phyloP scores from a whole-genome alignment of 2,329 filamentous ascomycete genomes.

The Exophiala bonariae region DNA sequence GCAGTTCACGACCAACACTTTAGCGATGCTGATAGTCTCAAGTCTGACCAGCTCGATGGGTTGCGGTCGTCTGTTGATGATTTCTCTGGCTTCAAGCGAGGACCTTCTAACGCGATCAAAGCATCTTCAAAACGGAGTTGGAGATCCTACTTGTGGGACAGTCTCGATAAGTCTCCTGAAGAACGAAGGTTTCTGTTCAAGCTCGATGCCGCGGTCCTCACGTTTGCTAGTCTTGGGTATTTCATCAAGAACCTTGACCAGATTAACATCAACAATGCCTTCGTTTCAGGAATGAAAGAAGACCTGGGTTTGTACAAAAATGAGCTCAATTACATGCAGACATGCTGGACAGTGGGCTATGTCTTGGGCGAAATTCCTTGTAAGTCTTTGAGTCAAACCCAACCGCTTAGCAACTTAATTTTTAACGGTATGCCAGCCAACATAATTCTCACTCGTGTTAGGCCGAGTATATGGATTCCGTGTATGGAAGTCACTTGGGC shows the following conservation, averaged over 20 bases:
- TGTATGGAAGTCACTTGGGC: constrained; percentile 51
- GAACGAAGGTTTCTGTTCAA: constrained; percentile 56
- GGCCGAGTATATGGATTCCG: constrained; percentile 15
- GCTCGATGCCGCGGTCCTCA: constrained; percentile 57
- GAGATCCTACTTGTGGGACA: constrained; percentile 55
- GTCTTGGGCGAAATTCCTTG: constrained; percentile 50
- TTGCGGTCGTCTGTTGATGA: too few species aligned
- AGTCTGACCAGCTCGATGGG: too few species aligned
- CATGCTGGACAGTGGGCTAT: constrained; percentile 62
- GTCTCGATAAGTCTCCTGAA: constrained; percentile 49
- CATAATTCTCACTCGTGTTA: constrained; percentile 47
- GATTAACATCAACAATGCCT: constrained; percentile 46
- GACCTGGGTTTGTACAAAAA: constrained; percentile 54
- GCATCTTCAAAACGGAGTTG: constrained; percentile 40
- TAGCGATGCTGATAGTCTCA: too few species aligned
- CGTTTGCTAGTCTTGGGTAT: constrained; percentile 57
- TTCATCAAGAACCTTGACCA: constrained; percentile 56
- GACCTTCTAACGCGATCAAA: constrained; percentile 23
- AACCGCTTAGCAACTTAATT: too few species aligned
- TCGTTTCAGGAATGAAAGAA: constrained; percentile 56
- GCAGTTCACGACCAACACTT: too few species aligned
- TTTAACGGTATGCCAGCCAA: constrained; percentile 47
- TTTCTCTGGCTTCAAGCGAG: constrained; percentile 1
- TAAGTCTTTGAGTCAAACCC: not conserved
- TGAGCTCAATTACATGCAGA: constrained; percentile 59